Evolutionary conservation across 176 grass and related monocot species (phyloP).

Genomic region (Cocos nucifera): DNA sequence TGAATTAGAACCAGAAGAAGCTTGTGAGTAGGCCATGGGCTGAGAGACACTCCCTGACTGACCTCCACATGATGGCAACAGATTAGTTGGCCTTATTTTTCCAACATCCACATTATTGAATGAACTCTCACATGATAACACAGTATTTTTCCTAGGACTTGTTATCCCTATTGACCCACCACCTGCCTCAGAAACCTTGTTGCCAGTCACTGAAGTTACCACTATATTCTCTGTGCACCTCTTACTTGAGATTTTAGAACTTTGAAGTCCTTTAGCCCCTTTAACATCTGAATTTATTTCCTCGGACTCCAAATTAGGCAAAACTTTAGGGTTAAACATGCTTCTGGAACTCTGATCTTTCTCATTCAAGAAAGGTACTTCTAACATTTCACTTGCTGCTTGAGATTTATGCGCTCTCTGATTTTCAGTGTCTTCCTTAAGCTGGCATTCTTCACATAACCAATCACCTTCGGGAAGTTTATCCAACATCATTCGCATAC

Average conservation of each 20-base stretch:
- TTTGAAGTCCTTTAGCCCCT: slow-evolving; percentile 27
- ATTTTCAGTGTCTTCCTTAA: slow-evolving; percentile 41
- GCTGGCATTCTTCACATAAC: slow-evolving; percentile 91
- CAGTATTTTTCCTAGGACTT: slow-evolving; percentile 28
- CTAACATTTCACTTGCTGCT: slow-evolving; percentile 23
- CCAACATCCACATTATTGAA: slow-evolving; percentile 28
- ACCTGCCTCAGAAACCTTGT: slow-evolving; percentile 21
- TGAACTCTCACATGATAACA: slow-evolving; percentile 22
- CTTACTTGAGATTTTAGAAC: slow-evolving; percentile 16
- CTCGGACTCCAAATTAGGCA: slow-evolving; percentile 31
- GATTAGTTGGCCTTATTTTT: slow-evolving; percentile 33
- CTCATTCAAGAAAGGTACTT: slow-evolving; percentile 22
- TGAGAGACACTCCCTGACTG: neutral
- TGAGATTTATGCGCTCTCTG: slow-evolving; percentile 32
- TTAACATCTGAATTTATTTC: slow-evolving; percentile 28
- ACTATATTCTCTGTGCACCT: slow-evolving; percentile 29
- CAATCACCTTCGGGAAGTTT: slow-evolving; percentile 74
- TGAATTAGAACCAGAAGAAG: slow-evolving; percentile 22
- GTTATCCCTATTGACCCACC: slow-evolving; percentile 2
- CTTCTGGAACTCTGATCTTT: slow-evolving; percentile 17
- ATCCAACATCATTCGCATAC: slow-evolving; percentile 69
- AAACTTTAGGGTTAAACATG: slow-evolving; percentile 20
- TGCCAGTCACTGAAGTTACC: slow-evolving; percentile 7
- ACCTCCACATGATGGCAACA: neutral
- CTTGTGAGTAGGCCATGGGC: slow-evolving; percentile 11